phyloP scores from a whole-genome alignment of 2,329 filamentous ascomycete genomes.

The Pleomassaria siparia region DNA sequence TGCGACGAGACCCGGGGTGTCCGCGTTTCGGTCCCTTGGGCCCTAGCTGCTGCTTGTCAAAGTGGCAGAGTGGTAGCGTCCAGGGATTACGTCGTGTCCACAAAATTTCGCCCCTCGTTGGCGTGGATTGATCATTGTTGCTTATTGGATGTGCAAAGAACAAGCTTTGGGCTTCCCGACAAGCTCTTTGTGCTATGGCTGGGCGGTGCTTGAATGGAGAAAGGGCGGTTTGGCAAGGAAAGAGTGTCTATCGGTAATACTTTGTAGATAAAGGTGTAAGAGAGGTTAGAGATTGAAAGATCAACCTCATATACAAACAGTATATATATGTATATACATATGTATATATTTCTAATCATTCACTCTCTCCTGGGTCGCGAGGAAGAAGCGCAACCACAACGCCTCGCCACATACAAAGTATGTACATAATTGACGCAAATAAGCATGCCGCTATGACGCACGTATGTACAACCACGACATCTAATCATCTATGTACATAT shows the following conservation, averaged over 20 bases:
- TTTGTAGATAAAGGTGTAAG: too few relatives aligned
- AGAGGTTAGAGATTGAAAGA: too few relatives aligned
- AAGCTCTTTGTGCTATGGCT: not conserved
- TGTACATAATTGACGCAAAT: constrained; percentile 14
- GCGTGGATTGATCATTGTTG: not conserved
- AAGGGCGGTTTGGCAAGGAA: too few relatives aligned
- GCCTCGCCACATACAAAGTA: constrained; percentile 4
- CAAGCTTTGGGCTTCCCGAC: not conserved
- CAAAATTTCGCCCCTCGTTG: not conserved
- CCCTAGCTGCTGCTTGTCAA: too few relatives aligned
- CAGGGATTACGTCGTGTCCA: not conserved
- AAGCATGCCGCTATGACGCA: constrained; percentile 4
- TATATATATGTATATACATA: too few relatives aligned
- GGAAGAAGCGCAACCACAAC: not conserved
- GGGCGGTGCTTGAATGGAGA: not conserved
- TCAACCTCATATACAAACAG: too few relatives aligned
- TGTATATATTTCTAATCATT: too few relatives aligned
- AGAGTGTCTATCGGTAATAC: too few relatives aligned
- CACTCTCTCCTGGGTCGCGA: not conserved
- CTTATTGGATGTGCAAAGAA: not conserved
- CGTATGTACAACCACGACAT: not conserved
- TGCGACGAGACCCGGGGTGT: too few relatives aligned
- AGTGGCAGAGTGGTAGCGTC: too few relatives aligned
- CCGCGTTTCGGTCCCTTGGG: too few relatives aligned
- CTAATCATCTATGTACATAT: too few relatives aligned